Evolutionary conservation across 2,329 filamentous ascomycete genomes (phyloP).

Genomic region (Alternaria brassicicola): DNA sequence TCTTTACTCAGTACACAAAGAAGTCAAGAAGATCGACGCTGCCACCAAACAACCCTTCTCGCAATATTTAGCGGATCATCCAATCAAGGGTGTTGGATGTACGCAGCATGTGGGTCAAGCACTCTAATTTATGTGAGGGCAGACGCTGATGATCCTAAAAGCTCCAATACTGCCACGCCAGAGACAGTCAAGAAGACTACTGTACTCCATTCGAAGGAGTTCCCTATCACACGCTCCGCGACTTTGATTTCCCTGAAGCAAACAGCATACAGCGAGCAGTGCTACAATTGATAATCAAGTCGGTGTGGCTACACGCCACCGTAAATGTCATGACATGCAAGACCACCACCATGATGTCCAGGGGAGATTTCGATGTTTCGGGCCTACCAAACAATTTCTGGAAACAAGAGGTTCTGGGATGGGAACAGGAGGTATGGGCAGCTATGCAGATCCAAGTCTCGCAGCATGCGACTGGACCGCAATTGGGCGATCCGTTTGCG

Average conservation of each 20-base stretch:
- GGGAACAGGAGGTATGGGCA: slow-evolving; percentile 25
- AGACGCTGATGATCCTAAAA: background rate
- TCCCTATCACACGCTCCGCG: background rate
- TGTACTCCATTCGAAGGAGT: background rate
- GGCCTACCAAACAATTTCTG: slow-evolving; percentile 26
- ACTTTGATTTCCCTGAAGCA: background rate
- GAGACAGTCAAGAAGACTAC: background rate
- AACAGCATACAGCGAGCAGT: background rate
- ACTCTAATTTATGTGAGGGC: too few relatives aligned
- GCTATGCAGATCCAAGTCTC: slow-evolving; percentile 18
- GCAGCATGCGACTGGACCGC: slow-evolving; percentile 14
- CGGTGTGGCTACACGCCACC: background rate
- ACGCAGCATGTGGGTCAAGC: background rate
- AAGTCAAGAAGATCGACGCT: background rate
- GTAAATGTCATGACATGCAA: background rate
- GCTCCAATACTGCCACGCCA: background rate
- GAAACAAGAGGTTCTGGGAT: slow-evolving; percentile 25
- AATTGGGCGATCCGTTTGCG: background rate
- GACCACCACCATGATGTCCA: slow-evolving; percentile 9
- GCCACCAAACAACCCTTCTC: background rate
- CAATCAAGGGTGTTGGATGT: background rate
- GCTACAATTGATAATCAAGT: background rate
- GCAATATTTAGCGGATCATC: background rate
- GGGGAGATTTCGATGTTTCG: slow-evolving; percentile 10
- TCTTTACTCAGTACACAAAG: background rate